Base-by-base conservation (phyloP, 768 basidiomycete genomes). In the Agrocybe pediades region DNA sequence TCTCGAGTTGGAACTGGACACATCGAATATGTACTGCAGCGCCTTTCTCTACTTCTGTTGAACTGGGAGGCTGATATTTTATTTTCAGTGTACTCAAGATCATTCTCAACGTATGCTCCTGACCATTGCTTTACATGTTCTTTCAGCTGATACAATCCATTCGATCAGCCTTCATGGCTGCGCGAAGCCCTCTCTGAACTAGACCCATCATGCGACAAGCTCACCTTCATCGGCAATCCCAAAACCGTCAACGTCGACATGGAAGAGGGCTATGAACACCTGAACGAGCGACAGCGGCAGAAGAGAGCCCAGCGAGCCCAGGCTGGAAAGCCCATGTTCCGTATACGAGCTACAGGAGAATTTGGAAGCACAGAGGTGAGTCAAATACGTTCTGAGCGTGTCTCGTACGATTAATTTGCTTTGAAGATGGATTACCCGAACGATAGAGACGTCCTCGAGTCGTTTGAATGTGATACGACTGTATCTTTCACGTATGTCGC, bases 391-490 rank as follows among this genome's bases (percentile, higher is more conserved):
- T 16, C 16, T 19, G 44, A 40, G 5, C 1, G 21, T 48, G 6
- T 23, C 29, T 9, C 20, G 36, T 36, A 2, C 9, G 2, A 17
- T 48, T 36, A 23, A 27, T 2, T 24, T 36, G 19, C 26, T 23
- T 29, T 2, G 25, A 62, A 95, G 93, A 92, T 98, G 86, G 95
- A 99, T 71, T 98, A 95, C 57, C 94, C 94, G 2, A 94, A 92
- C 61, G 94, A 96, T 63, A 80, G 82, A 44, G 94, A 97, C 46
- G 90, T 98, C 0, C 78, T 98, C 25, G 94, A 97, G 69, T 83
- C 86, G 0, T 94, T 97, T 62, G 91, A 96, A 55, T 98, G 95
- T 67, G 74, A 69, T 9, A 74, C 77, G 29, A 71, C 74, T 6
- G 79, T 94, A 26, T 77, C 74, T 29, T 92, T 91, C 68, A 90